These are phyloP conservation scores for Hawksworthiomyces lignivorus DNA, from an alignment of 2,329 filamentous ascomycete species.

Conservation along the genomic window DNA sequence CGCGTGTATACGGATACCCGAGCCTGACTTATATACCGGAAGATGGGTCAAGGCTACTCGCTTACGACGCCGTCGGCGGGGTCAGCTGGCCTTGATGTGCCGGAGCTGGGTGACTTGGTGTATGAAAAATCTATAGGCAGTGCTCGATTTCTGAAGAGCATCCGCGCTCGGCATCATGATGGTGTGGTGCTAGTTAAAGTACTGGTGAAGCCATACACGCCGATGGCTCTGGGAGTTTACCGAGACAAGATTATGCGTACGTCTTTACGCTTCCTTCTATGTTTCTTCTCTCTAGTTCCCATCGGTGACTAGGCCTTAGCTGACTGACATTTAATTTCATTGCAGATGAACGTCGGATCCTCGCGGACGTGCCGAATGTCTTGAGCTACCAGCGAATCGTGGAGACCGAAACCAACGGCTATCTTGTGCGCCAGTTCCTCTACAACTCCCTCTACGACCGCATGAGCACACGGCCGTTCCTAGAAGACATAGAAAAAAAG, in stretches of 20 bases:
- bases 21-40: too few relatives aligned
- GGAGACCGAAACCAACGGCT: conserved; percentile 86
- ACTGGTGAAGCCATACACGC: conserved; percentile 82
- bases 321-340: too few relatives aligned
- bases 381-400: conserved; percentile 83
- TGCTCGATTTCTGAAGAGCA: conserved; percentile 93
- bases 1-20: too few relatives aligned
- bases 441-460: conserved; percentile 97
- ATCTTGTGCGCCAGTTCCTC: conserved; percentile 88
- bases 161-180: conserved; percentile 81
- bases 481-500: conserved; percentile 97
- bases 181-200: conserved; percentile 91
- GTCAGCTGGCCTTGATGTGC: conserved; percentile 86
- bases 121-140: conserved; percentile 91
- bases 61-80: conserved; percentile 85
- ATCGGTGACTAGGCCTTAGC: too few relatives aligned
- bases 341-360: conserved; percentile 67
- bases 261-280: conserved; percentile 21
- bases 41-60: conserved; percentile 96
- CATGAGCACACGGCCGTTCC: conserved; percentile 88
- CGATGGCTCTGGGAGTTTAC: conserved; percentile 73
- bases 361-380: conserved; percentile 83
- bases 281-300: not conserved
- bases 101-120: conserved; percentile 80
- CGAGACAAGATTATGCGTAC: conserved; percentile 67